phyloP scores from a whole-genome alignment of 2,329 filamentous ascomycete species.

The Intubia oerlemansii region DNA sequence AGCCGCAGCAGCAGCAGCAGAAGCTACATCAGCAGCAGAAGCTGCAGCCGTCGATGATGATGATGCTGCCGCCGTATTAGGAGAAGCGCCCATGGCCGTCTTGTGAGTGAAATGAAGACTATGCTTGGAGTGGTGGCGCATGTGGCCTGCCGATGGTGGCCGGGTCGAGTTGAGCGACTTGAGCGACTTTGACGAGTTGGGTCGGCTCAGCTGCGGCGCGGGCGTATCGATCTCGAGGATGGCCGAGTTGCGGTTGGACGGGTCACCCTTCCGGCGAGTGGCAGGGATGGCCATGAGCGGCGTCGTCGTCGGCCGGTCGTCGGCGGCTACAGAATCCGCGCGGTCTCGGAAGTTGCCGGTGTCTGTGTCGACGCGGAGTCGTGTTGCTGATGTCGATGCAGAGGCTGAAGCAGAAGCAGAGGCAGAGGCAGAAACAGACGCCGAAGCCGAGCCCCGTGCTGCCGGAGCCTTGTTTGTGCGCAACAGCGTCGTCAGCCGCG shows the following conservation, averaged over 20 bases:
- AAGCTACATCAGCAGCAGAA: too few species aligned
- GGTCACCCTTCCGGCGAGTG: slow-evolving; percentile 41
- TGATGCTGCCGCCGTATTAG: too few species aligned
- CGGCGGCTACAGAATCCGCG: slow-evolving; percentile 19
- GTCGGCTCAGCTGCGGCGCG: slow-evolving; percentile 64
- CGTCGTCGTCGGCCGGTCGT: slow-evolving; percentile 34
- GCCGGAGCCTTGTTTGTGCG: slow-evolving; percentile 22
- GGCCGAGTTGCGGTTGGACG: slow-evolving; percentile 63
- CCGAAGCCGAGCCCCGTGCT: too few species aligned
- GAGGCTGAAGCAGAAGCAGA: too few species aligned
- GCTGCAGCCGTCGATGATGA: too few species aligned
- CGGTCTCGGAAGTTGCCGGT: slow-evolving; percentile 8
- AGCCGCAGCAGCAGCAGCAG: too few species aligned
- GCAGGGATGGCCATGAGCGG: slow-evolving; percentile 53
- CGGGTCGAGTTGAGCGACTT: slow-evolving; percentile 49
- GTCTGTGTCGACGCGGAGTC: not conserved
- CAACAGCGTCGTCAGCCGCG: slow-evolving; percentile 43
- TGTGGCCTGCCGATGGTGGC: slow-evolving; percentile 60
- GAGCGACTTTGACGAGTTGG: slow-evolving; percentile 80
- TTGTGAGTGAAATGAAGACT: slow-evolving; percentile 63
- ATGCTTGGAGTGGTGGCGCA: slow-evolving; percentile 71
- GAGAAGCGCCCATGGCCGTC: too few species aligned
- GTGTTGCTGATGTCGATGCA: too few species aligned
- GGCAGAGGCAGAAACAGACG: too few species aligned
- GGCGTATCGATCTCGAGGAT: slow-evolving; percentile 78